Evolutionary conservation across 2,329 filamentous ascomycete species (phyloP).

Genomic region (Lizonia empirigonia): DNA sequence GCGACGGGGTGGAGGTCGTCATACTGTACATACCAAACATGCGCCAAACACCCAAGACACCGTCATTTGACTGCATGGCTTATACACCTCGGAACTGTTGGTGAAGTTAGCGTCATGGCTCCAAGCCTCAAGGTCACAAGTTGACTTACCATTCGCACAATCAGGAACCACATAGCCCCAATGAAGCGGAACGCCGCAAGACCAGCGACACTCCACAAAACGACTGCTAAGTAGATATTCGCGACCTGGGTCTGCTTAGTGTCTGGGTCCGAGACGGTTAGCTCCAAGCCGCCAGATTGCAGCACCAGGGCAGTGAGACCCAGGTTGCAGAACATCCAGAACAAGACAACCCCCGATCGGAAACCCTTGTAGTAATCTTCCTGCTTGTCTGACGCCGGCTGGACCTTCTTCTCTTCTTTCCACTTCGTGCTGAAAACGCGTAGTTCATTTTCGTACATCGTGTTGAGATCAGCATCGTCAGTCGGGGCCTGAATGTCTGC

Average conservation of each 20-base stretch:
- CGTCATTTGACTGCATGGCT: conserved; percentile 11
- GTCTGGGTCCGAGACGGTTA: conserved; percentile 46
- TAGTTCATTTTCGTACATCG: conserved; percentile 89
- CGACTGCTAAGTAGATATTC: conserved; percentile 82
- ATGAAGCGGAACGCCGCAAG: conserved; percentile 85
- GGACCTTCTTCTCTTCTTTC: conserved; percentile 70
- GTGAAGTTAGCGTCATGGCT: conserved; percentile 32
- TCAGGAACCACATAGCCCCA: conserved; percentile 88
- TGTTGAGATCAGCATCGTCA: conserved; percentile 92
- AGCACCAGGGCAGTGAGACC: conserved; percentile 84
- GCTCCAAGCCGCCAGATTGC: conserved; percentile 79
- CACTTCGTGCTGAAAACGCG: conserved; percentile 74
- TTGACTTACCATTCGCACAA: conserved; percentile 55
- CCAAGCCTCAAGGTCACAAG: background rate
- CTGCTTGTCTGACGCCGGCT: conserved; percentile 74
- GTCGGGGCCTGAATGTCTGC: conserved; percentile 85
- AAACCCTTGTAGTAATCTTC: conserved; percentile 99
- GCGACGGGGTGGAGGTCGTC: background rate
- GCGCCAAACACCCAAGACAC: conserved; percentile 8
- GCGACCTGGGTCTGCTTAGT: conserved; percentile 62
- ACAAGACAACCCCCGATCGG: conserved; percentile 84
- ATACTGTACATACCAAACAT: conserved; percentile 9
- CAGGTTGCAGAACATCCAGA: conserved; percentile 97
- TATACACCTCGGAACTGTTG: conserved; percentile 59
- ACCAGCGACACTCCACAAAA: conserved; percentile 87